Conservation (phyloP, 1,139 yeast genomes). For the Yamadazyma conglobata region DNA sequence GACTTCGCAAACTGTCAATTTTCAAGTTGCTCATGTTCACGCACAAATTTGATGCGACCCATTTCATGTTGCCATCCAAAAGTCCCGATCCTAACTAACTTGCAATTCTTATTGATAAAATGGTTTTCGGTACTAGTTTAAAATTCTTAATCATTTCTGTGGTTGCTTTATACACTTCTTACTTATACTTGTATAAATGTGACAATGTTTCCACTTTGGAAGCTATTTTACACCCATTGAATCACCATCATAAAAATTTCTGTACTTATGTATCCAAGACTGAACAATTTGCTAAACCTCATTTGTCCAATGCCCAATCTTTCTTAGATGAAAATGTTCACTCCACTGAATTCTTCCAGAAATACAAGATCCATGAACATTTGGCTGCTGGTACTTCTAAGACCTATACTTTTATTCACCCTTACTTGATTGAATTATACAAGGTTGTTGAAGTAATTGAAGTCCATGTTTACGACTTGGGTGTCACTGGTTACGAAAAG, state of each 20-base stretch:
- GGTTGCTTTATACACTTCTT: slow-evolving; percentile 32
- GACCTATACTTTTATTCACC: slow-evolving; percentile 21
- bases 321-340: slow-evolving; percentile 38
- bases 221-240: slow-evolving; percentile 39
- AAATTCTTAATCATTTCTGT: slow-evolving; percentile 28
- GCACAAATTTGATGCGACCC: too few species aligned
- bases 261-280: slow-evolving; percentile 36
- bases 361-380: slow-evolving; percentile 33
- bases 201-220: slow-evolving; percentile 31
- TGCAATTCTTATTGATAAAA: slow-evolving; percentile 4
- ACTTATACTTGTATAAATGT: slow-evolving; percentile 43
- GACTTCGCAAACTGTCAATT: too few species aligned
- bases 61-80: too few species aligned
- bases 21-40: too few species aligned
- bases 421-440: slow-evolving; percentile 28
- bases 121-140: slow-evolving; percentile 12
- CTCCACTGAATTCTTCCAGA: slow-evolving; percentile 33
- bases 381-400: slow-evolving; percentile 17
- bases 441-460: slow-evolving; percentile 32
- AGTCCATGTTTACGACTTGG: slow-evolving; percentile 22
- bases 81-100: too few species aligned
- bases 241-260: slow-evolving; percentile 31
- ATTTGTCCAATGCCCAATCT: slow-evolving; percentile 22
- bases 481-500: slow-evolving; percentile 15
- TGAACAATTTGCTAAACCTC: slow-evolving; percentile 30